Evolutionary conservation across 1,284 basidiomycete genomes (phyloP), one percentile per base, ranked within the genome.

Genomic region (Fistulinella cinereoalba): DNA sequence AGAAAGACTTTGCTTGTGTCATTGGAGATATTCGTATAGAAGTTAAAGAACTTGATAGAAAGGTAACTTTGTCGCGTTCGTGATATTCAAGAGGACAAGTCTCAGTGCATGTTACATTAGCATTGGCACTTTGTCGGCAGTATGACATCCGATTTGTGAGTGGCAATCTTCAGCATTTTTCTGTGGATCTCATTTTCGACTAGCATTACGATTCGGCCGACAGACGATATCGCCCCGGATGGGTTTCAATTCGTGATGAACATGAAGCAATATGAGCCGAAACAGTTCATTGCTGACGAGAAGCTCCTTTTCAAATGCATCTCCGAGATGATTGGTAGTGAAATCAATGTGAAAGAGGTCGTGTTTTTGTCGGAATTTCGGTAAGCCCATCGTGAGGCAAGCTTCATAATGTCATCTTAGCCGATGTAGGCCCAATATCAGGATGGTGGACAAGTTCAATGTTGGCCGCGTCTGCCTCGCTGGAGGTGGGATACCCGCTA

Each of bases 11-110:
- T 15, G 55, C 56, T 11, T 55, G 68, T 11, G 52, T 74, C 3
- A 57, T 71, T 4, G 77, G 74, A 1, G 76, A 78, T 52, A 63
- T 77, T n/a, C 57, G 57, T 27, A 15, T 61, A 8, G 47, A 49
- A 5, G 50, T 65, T 1, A 57, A 69, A 36, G 67, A 66, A 4
- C 16, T 72, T 8, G 58, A 61, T 34, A 50, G 57, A 23, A 53
- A 65, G 19, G 75, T 74, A 45, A n/a, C n/a, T n/a, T n/a, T n/a
- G n/a, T n/a, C n/a, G 65, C 48, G 18, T 3, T 0, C n/a, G n/a
- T 16, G 3, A 1, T 15, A 24, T 9, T 22, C 15, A n/a, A 21
- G 0, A 10, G 41, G 18, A 18, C 21, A 6, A 15, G 3, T 6
- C n/a, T 31, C 11, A n/a, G n/a, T n/a, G n/a, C n/a, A n/a, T n/a